Conservation (phyloP, 1,139 yeast species). For the Suhomyces choctaworum region DNA sequence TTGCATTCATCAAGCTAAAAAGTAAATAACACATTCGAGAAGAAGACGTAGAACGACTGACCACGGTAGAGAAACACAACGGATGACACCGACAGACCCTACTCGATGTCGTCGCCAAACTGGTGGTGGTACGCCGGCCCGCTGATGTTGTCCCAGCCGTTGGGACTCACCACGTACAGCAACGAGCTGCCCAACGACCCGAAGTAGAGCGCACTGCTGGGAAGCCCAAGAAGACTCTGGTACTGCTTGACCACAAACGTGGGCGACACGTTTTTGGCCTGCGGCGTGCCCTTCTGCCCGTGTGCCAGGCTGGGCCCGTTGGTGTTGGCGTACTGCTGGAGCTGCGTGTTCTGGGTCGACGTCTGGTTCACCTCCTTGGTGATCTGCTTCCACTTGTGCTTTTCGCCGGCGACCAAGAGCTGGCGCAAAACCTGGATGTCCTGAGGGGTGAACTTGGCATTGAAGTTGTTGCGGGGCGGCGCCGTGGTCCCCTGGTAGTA, state of each 20-base stretch:
- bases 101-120: constrained; percentile 20
- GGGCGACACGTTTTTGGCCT: constrained; percentile 41
- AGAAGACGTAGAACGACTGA: no score
- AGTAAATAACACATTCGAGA: constrained; percentile 4
- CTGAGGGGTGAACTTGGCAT: constrained; percentile 34
- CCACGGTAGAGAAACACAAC: constrained; percentile 1
- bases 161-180: constrained; percentile 40
- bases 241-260: constrained; percentile 49
- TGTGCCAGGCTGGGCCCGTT: constrained; percentile 9
- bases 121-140: constrained; percentile 20
- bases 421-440: constrained; percentile 43
- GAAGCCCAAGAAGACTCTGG: constrained; percentile 43
- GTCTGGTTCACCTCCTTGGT: constrained; percentile 44
- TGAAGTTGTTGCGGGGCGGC: constrained; percentile 12
- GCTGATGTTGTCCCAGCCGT: constrained; percentile 42
- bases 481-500: constrained; percentile 8
- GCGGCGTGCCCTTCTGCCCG: constrained; percentile 13
- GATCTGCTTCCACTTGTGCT: constrained; percentile 49
- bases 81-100: background rate
- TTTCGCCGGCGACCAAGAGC: constrained; percentile 43
- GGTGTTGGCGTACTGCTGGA: constrained; percentile 9
- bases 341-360: constrained; percentile 16
- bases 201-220: constrained; percentile 40
- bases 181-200: constrained; percentile 44
- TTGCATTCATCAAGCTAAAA: constrained; percentile 1